Evolutionary conservation across 2,329 filamentous ascomycete genomes (phyloP).

Genomic region (Thielaviopsis cerberus): DNA sequence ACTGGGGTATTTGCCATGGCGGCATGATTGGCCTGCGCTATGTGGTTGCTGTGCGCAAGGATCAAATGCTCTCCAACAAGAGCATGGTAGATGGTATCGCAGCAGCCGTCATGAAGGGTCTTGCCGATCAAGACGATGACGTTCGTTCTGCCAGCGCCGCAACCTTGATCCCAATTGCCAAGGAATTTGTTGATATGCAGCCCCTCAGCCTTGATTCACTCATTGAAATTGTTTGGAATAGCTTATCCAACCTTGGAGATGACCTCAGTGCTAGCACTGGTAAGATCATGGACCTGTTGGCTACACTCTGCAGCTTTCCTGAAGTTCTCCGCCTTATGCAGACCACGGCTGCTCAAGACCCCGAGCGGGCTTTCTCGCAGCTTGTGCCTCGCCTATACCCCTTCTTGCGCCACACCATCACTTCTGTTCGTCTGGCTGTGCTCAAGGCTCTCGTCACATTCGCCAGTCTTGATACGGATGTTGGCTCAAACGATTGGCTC

Average conservation of each 20-base stretch:
- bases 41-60: constrained; percentile 83
- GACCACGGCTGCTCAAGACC: constrained; percentile 60
- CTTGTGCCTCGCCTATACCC: constrained; percentile 87
- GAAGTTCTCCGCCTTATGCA: constrained; percentile 92
- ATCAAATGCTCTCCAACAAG: constrained; percentile 66
- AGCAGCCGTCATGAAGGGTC: constrained; percentile 80
- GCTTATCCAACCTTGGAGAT: constrained; percentile 87
- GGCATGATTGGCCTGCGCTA: constrained; percentile 96
- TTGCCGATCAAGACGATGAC: constrained; percentile 82
- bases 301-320: constrained; percentile 85
- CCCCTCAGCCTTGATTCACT: constrained; percentile 59
- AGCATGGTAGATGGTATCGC: constrained; percentile 86
- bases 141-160: constrained; percentile 92
- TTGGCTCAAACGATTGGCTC: constrained; percentile 52
- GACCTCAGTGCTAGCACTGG: constrained; percentile 94
- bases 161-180: constrained; percentile 88
- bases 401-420: constrained; percentile 92
- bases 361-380: constrained; percentile 76
- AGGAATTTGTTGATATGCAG: constrained; percentile 79
- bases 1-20: constrained; percentile 92
- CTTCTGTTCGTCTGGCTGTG: constrained; percentile 81
- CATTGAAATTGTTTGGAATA: constrained; percentile 94
- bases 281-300: constrained; percentile 93
- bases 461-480: constrained; percentile 64
- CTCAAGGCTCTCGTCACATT: constrained; percentile 86